Percentiles rank a stretch among this genome's conserved stretches.
Conservation (phyloP, 352 stramenopile genomes). For the Pythium guiyangense region DNA sequence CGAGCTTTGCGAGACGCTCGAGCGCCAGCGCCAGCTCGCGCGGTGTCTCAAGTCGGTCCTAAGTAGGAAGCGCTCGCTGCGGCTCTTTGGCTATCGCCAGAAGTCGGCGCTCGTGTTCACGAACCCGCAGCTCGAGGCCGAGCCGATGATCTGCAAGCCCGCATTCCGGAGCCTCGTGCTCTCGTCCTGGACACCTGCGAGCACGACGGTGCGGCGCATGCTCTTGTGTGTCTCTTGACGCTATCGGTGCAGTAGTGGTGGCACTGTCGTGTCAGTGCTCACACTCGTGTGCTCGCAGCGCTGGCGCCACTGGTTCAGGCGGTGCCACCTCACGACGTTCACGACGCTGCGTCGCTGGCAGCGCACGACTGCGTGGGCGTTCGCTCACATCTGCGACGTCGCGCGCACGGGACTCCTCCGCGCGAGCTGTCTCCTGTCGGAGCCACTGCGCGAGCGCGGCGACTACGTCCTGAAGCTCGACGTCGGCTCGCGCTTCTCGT, state of each 20-base stretch:
- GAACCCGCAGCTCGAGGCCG: conserved; percentile 27
- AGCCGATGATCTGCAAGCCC: conserved; percentile 40
- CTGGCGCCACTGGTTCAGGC: conserved; percentile 40
- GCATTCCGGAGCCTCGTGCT: conserved; percentile 41
- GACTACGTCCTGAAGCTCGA: conserved; percentile 70
- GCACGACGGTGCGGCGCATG: conserved; percentile 26
- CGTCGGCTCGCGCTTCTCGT: conserved; percentile 49
- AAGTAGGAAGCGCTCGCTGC: conserved; percentile 41
- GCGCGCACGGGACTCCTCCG: conserved; percentile 41
- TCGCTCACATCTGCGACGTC: conserved; percentile 29
- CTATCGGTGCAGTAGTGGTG: not conserved
- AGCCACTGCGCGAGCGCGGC: conserved; percentile 30
- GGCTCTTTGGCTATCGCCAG: too few species aligned
- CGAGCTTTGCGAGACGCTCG: conserved; percentile 35
- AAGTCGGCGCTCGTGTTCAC: too few species aligned
- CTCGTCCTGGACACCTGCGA: conserved; percentile 34
- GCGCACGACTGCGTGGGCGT: conserved; percentile 18
- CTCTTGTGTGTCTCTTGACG: not conserved
- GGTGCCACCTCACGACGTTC: conserved; percentile 30
- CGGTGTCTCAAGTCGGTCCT: conserved; percentile 40
- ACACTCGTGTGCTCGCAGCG: conserved; percentile 16
- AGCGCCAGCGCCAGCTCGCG: conserved; percentile 29
- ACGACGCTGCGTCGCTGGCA: conserved; percentile 25
- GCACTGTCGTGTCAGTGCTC: too few species aligned
- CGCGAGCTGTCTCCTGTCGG: conserved; percentile 32